Percentiles rank a stretch among this genome's conserved stretches.
Evolutionary conservation across 2,329 filamentous ascomycete genomes (phyloP).

Genomic region (Aaosphaeria arxii): DNA sequence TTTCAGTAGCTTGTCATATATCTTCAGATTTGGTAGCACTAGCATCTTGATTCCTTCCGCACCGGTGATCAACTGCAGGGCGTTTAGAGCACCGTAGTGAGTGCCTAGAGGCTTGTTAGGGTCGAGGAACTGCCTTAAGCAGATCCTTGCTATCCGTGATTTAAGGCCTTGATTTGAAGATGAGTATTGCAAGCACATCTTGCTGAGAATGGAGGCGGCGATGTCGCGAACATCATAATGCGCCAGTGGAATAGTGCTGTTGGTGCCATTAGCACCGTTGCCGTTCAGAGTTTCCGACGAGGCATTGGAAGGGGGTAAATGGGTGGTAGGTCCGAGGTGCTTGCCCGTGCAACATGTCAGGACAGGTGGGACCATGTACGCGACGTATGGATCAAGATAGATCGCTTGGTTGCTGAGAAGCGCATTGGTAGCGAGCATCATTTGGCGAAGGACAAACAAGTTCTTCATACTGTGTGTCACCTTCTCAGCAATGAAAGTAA

Average conservation of each 20-base stretch:
- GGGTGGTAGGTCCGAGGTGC: conserved; percentile 63
- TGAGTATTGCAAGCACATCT: conserved; percentile 78
- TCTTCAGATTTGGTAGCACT: conserved; percentile 63
- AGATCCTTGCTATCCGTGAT: conserved; percentile 86
- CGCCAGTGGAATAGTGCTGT: conserved; percentile 31
- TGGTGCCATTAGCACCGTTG: conserved; percentile 20
- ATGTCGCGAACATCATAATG: conserved; percentile 83
- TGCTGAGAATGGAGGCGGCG: conserved; percentile 75
- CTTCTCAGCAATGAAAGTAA: conserved; percentile 93
- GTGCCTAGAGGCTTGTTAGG: conserved; percentile 77
- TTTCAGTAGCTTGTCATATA: conserved; percentile 60
- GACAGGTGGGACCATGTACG: conserved; percentile 76
- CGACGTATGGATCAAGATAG: conserved; percentile 68
- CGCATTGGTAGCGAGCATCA: conserved; percentile 86
- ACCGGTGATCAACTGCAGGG: conserved; percentile 74
- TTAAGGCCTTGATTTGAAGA: conserved; percentile 78
- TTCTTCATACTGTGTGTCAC: conserved; percentile 92
- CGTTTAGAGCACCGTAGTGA: conserved; percentile 84
- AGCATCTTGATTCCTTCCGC: conserved; percentile 61
- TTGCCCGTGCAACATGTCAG: conserved; percentile 88
- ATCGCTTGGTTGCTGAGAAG: conserved; percentile 80
- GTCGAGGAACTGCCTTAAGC: conserved; percentile 87
- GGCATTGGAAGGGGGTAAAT: conserved; percentile 47
- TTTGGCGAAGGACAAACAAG: conserved; percentile 81
- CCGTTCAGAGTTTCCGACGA: conserved; percentile 48